Evolutionary conservation across 2,329 filamentous ascomycete species (phyloP), one percentile per base, ranked within the genome.

Genomic region (Alternaria brassicicola): DNA sequence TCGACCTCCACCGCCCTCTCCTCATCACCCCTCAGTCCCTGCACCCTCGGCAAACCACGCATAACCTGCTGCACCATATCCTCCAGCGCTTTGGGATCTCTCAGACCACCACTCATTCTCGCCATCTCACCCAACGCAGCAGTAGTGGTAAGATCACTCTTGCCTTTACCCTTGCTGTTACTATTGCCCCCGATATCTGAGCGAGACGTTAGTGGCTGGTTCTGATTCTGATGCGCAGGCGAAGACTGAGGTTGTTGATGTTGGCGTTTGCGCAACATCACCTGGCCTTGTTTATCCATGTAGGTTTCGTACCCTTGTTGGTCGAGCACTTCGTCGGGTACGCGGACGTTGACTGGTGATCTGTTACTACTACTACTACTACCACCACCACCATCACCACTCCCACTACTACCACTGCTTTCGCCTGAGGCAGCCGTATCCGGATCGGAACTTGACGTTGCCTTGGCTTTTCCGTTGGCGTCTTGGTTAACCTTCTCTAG

Each of bases 301-400:
- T 82, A 82, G 1, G 81, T 82, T 65, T 83, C 81, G 56, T 82
- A 82, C 3, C 79, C 80, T 59, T 81, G 78, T 45, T 80, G 78
- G 51, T 82, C 80, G 8, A 82, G 75, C 1, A 83, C 80, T 59
- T 83, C 81, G 35, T 78, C 74, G 3, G 81, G 80, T 0, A 82
- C 80, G n/a, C 66, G 66, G 26, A 76, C 68, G 19, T 67, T 73
- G 39, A 72, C 66, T 2, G 70, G 63, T 6, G 65, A 59, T 55
- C 63, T 62, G 25, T 65, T 46, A 39, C 21, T 50, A 17, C 30
- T 46, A 17, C 41, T 6, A 17, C 42, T 10, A 30, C n/a, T 19
- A 2, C 42, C 26, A 31, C 42, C 17, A 2, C 42, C 36, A 39
- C 36, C 19, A 2, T 19, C n/a, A n/a, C n/a, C n/a, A 45, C n/a